Percentiles rank a stretch among this genome's conserved stretches.
Evolutionary conservation across 192 early-diverging fungal species (phyloP).

Genomic region (Paraglomus brasilianum): DNA sequence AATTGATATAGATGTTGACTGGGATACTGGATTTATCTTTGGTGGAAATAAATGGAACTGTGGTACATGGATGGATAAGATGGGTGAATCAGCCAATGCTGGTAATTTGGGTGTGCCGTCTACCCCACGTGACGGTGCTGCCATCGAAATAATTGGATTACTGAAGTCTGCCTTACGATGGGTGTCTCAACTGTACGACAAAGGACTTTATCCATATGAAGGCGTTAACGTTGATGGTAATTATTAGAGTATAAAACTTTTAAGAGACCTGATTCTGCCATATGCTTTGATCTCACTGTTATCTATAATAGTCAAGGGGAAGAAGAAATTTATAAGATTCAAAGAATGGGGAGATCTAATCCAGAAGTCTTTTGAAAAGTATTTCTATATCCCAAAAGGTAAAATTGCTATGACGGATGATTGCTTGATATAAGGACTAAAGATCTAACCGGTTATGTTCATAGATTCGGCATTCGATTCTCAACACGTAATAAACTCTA

Average conservation of each 20-base stretch:
- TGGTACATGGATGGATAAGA: slow-evolving; percentile 99
- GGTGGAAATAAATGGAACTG: slow-evolving; percentile 95
- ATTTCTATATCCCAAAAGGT: slow-evolving; percentile 89
- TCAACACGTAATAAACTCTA: slow-evolving; percentile 55
- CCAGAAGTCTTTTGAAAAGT: slow-evolving; percentile 78
- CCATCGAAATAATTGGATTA: slow-evolving; percentile 90
- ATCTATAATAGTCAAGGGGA: slow-evolving; percentile 33
- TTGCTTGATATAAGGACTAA: background rate
- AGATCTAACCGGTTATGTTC: background rate
- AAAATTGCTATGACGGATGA: slow-evolving; percentile 8
- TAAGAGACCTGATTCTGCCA: background rate
- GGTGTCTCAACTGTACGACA: slow-evolving; percentile 59
- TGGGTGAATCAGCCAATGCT: slow-evolving; percentile 94
- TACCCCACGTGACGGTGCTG: slow-evolving; percentile 90
- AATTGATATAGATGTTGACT: slow-evolving; percentile 73
- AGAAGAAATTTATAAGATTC: slow-evolving; percentile 53
- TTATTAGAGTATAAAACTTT: slow-evolving; percentile 18
- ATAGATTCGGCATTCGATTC: slow-evolving; percentile 61
- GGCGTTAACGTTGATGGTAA: slow-evolving; percentile 50
- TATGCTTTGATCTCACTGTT: slow-evolving; percentile 15
- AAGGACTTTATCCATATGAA: slow-evolving; percentile 43
- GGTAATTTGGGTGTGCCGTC: slow-evolving; percentile 87
- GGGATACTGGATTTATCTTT: slow-evolving; percentile 73
- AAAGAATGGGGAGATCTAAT: slow-evolving; percentile 79
- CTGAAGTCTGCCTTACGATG: slow-evolving; percentile 83